Evolutionary conservation across 2,329 filamentous ascomycete genomes (phyloP), one percentile per base, ranked within the genome.

Genomic region (Pezicula radicicola): DNA sequence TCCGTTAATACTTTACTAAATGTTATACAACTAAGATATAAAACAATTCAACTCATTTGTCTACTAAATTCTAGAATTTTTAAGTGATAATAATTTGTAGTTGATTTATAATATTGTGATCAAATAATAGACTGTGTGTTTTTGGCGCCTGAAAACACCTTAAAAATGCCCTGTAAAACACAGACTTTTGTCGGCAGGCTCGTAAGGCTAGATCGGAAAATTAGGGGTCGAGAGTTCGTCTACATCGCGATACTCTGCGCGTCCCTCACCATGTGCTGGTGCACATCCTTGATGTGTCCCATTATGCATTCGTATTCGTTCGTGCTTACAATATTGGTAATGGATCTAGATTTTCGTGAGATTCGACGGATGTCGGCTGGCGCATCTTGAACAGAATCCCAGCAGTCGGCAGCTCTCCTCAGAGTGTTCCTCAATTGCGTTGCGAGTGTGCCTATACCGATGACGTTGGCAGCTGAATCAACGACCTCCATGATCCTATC

Each of bases 331-430:
- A 48, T 36, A 12, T 46, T 46, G 4, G 55, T 48, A 12, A 57
- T 19, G 15, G 51, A 25, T 9, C 46, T 36, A 9, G 51, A 46
- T 19, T 57, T 46, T 12, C 25, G 33, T 6, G 51, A 57, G 19
- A 54, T 39, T 21, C 49, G 50, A 13, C 44, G n/a, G 45, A 55
- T 51, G 15, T 57, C 42, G 13, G 45, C 36, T 12, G 51, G 55
- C 15, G 48, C 55, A 52, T 52, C 55, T 33, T 57, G 33, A 35
- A 57, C 33, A 6, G 53, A 42, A 12, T 51, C 51, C 46, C 48
- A 55, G 28, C 55, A 54, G 3, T 50, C 51, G 21, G 25, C 42
- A 15, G 53, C 53, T 33, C 48, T 53, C 10, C 47, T 45, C 2
- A 56, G 19, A 36, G 42, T 46, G 39, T 54, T 36, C 2, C 27